Evolutionary conservation across 192 early-diverging fungal genomes (phyloP).

Genomic region (Podila minutissima): DNA sequence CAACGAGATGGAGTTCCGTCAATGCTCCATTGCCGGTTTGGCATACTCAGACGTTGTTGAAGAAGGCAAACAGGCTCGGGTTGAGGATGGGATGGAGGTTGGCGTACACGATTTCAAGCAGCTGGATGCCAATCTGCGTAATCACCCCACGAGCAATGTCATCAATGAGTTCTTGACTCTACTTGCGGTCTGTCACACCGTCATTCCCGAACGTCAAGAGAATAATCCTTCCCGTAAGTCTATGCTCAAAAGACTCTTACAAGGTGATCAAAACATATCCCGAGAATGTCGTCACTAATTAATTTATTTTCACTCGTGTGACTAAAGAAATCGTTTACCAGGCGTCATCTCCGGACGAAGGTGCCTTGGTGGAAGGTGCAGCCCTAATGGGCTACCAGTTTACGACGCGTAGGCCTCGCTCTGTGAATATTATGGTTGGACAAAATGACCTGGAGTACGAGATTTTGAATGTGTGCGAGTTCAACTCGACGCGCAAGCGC

Average conservation of each 20-base stretch:
- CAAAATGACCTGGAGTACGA: conserved; percentile 77
- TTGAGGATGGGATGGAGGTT: conserved; percentile 76
- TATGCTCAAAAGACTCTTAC: not conserved
- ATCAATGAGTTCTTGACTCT: conserved; percentile 93
- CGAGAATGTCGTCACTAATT: too few species aligned
- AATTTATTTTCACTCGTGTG: not conserved
- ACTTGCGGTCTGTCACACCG: conserved; percentile 96
- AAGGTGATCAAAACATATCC: not conserved
- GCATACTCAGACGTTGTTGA: conserved; percentile 92
- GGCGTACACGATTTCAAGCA: conserved; percentile 74
- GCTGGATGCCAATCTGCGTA: conserved; percentile 65
- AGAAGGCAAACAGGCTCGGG: conserved; percentile 84
- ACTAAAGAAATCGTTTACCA: conserved; percentile 85
- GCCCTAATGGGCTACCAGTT: conserved; percentile 71
- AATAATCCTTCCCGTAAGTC: conserved; percentile 37
- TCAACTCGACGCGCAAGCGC: conserved; percentile 98
- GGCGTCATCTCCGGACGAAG: conserved; percentile 97
- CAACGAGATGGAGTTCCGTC: conserved; percentile 90
- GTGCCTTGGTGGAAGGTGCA: conserved; percentile 89
- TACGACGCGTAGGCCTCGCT: conserved; percentile 69
- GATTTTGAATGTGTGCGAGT: conserved; percentile 96
- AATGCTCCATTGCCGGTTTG: conserved; percentile 92
- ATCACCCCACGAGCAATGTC: conserved; percentile 66
- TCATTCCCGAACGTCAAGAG: conserved; percentile 88
- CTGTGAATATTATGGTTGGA: conserved; percentile 60